Conservation (phyloP, 805 yeast genomes). For the Vanderwaltozyma yarrowii region DNA sequence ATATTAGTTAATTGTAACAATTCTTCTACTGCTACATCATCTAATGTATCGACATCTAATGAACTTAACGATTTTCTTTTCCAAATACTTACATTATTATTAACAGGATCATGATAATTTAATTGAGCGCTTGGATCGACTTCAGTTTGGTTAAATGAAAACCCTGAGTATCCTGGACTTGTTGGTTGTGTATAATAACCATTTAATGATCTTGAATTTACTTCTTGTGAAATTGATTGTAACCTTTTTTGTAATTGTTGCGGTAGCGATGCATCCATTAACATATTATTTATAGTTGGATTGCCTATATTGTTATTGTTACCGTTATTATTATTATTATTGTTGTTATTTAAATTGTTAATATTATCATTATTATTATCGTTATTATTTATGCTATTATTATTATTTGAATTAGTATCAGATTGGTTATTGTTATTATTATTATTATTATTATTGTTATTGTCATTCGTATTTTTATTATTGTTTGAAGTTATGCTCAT, state of each 20-base stretch:
- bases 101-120: constrained; percentile 2
- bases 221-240: constrained; percentile 20
- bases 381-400: constrained; percentile 3
- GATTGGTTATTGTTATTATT: constrained; percentile 1
- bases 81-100: constrained; percentile 7
- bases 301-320: constrained; percentile 4
- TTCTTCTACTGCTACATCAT: constrained; percentile 24
- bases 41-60: constrained; percentile 18
- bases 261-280: constrained; percentile 19
- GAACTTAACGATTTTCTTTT: constrained; percentile 22
- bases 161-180: constrained; percentile 19
- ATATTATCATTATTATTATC: neutral
- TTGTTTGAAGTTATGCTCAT: constrained; percentile 4
- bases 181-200: constrained; percentile 28
- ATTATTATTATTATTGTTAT: constrained; percentile 1
- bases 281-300: constrained; percentile 11
- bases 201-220: constrained; percentile 18
- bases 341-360: constrained; percentile 2
- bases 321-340: neutral
- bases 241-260: constrained; percentile 21
- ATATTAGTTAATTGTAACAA: constrained; percentile 21
- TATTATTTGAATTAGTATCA: constrained; percentile 1
- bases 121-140: constrained; percentile 2
- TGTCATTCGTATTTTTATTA: constrained; percentile 1
- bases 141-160: constrained; percentile 9